These are phyloP conservation scores for Russula brevipes DNA, from an alignment of 768 basidiomycete genomes.

Conservation along the genomic window DNA sequence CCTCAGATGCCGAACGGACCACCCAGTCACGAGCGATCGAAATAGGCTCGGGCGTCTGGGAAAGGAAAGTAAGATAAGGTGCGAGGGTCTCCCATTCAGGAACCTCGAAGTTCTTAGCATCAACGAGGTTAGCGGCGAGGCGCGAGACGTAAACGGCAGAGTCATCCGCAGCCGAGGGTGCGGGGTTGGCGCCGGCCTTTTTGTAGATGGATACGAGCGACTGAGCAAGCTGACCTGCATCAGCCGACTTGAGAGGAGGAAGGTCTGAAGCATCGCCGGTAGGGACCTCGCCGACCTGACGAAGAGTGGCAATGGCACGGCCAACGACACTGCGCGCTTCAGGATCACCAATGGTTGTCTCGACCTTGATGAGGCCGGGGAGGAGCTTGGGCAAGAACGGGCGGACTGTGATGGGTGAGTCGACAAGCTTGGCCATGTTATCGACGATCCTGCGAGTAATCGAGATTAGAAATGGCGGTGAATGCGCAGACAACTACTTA, in stretches of 20 bases:
- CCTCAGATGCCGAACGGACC: conserved; percentile 81
- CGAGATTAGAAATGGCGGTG: conserved; percentile 16
- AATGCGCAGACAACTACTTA: conserved; percentile 38
- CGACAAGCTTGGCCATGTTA: conserved; percentile 98
- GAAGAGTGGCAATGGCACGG: conserved; percentile 91
- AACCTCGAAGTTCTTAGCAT: conserved; percentile 88
- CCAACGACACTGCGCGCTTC: conserved; percentile 92
- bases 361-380: conserved; percentile 93
- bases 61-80: conserved; percentile 66
- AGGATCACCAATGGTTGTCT: conserved; percentile 92
- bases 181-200: conserved; percentile 61
- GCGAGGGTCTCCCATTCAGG: conserved; percentile 80
- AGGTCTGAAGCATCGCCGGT: conserved; percentile 88
- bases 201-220: conserved; percentile 76
- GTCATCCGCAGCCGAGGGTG: conserved; percentile 53
- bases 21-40: conserved; percentile 78
- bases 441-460: conserved; percentile 69
- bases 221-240: conserved; percentile 59
- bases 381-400: conserved; percentile 96
- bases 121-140: conserved; percentile 83
- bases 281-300: conserved; percentile 90
- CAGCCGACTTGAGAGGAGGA: conserved; percentile 74
- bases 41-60: conserved; percentile 59
- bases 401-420: conserved; percentile 89
- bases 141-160: conserved; percentile 64